Percentiles rank a stretch among this genome's conserved stretches.
phyloP scores from a whole-genome alignment of 768 basidiomycete species.

The Suillus weaverae region DNA sequence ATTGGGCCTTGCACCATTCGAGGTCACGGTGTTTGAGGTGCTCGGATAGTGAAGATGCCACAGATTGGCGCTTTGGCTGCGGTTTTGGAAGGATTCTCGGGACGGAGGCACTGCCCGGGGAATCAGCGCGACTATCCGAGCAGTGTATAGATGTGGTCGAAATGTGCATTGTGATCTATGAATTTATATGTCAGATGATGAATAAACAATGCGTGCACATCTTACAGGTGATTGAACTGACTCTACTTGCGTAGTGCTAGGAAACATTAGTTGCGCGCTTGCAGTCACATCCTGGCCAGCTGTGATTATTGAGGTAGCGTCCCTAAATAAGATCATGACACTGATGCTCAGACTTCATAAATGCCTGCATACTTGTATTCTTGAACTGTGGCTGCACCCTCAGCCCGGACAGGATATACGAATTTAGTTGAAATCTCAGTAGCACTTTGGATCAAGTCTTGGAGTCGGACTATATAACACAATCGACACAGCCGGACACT shows the following conservation, averaged over 20 bases:
- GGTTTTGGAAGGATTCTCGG: conserved; percentile 15
- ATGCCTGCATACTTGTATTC: background rate
- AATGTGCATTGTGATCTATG: background rate
- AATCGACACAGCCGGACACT: background rate
- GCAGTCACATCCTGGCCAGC: background rate
- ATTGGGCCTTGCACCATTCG: conserved; percentile 26
- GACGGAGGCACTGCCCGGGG: conserved; percentile 2
- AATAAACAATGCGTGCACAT: background rate
- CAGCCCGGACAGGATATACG: background rate
- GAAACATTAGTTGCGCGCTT: background rate
- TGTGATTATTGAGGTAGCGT: background rate
- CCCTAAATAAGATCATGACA: background rate
- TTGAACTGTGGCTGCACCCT: background rate
- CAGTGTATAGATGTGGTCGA: background rate
- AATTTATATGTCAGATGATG: background rate
- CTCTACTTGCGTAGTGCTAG: background rate
- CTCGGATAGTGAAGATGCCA: conserved; percentile 20
- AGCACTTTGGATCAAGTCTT: background rate
- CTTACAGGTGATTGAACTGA: background rate
- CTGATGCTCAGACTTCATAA: background rate
- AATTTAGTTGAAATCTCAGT: background rate
- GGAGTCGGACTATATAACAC: background rate
- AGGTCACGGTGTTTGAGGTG: conserved; percentile 30
- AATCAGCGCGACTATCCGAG: background rate
- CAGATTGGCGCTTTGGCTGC: conserved; percentile 28